These are phyloP conservation scores for Rhodotorula kratochvilovae DNA, from an alignment of 768 basidiomycete genomes.

Conservation along the genomic window DNA sequence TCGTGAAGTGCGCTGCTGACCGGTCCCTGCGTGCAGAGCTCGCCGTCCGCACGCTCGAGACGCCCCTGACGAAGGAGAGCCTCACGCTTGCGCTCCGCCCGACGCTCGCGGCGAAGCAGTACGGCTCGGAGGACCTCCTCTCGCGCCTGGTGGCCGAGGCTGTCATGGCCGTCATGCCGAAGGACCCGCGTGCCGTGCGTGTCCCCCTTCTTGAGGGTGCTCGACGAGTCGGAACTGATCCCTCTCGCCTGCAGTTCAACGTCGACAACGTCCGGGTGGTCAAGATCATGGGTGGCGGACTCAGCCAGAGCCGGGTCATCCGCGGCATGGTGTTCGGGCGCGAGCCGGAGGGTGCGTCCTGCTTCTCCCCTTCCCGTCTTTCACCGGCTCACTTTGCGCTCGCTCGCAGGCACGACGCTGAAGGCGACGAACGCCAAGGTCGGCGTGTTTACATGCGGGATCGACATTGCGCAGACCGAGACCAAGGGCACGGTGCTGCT, in stretches of 20 bases:
- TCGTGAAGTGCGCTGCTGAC: not conserved
- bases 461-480: slow-evolving; percentile 94
- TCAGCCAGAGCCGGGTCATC: slow-evolving; percentile 79
- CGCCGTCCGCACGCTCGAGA: slow-evolving; percentile 64
- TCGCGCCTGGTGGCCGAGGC: slow-evolving; percentile 85
- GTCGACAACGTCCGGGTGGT: slow-evolving; percentile 97
- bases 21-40: slow-evolving; percentile 52
- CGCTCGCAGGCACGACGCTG: slow-evolving; percentile 64
- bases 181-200: slow-evolving; percentile 51
- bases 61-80: slow-evolving; percentile 64
- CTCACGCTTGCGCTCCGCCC: slow-evolving; percentile 77
- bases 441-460: slow-evolving; percentile 84
- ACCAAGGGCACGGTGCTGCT: slow-evolving; percentile 97
- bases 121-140: slow-evolving; percentile 81
- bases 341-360: slow-evolving; percentile 67
- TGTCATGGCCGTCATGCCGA: slow-evolving; percentile 77
- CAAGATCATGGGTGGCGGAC: slow-evolving; percentile 92
- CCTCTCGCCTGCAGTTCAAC: slow-evolving; percentile 66
- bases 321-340: slow-evolving; percentile 97
- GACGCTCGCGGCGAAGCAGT: slow-evolving; percentile 94
- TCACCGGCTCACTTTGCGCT: not conserved
- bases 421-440: slow-evolving; percentile 83
- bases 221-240: not conserved
- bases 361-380: too few species aligned
- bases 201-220: not conserved